Percentiles rank a stretch among this genome's conserved stretches.
Evolutionary conservation across 305 asterid species (phyloP).

Genomic region (Solanum hybrid): DNA sequence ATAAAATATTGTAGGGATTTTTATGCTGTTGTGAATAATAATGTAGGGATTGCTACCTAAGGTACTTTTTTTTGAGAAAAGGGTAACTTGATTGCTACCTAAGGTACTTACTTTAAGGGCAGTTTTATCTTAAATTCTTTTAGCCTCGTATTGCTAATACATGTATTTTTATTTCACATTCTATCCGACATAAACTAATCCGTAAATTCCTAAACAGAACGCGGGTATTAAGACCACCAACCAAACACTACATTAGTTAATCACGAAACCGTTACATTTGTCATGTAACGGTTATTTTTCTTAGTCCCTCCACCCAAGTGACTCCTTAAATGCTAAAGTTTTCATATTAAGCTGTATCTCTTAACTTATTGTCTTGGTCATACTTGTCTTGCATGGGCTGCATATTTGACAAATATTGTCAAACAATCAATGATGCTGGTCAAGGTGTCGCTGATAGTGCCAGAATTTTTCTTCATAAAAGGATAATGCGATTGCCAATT

Average conservation of each 20-base stretch:
- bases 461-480: background rate
- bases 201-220: background rate
- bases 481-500: background rate
- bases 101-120: background rate
- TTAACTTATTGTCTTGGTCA: background rate
- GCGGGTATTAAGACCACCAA: background rate
- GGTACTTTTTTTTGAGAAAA: background rate
- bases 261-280: background rate
- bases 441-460: background rate
- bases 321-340: background rate
- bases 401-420: background rate
- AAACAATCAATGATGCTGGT: background rate
- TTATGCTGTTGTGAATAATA: background rate
- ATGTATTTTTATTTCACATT: background rate
- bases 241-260: background rate
- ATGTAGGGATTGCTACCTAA: background rate
- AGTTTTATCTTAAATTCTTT: background rate
- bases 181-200: background rate
- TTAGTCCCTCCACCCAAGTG: background rate
- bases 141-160: background rate
- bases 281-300: background rate
- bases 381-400: background rate
- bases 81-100: background rate
- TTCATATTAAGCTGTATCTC: background rate
- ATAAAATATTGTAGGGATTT: background rate